phyloP scores from a whole-genome alignment of 305 asterid genomes.

The Vinca major region DNA sequence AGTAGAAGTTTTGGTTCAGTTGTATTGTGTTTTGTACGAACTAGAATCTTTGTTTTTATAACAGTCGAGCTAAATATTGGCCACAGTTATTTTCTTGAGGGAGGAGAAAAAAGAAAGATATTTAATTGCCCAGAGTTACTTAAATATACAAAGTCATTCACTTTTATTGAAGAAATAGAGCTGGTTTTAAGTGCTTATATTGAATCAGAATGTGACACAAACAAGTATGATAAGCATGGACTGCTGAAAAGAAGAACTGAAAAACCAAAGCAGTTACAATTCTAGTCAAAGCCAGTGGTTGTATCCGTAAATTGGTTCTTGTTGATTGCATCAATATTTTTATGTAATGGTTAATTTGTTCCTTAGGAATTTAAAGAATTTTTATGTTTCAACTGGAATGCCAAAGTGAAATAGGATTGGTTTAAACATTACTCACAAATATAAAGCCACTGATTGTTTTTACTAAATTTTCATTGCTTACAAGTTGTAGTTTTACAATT shows the following conservation, averaged over 20 bases:
- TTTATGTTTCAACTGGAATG: not conserved
- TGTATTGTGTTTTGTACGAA: not conserved
- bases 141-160: not conserved
- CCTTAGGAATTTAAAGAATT: too few relatives aligned
- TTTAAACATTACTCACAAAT: not conserved
- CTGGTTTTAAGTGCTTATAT: not conserved
- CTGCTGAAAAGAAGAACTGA: not conserved
- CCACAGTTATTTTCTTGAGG: not conserved
- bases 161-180: slow-evolving; percentile 2
- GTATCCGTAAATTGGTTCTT: not conserved
- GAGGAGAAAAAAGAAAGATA: too few relatives aligned
- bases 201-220: not conserved
- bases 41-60: not conserved
- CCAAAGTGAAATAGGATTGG: not conserved
- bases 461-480: not conserved
- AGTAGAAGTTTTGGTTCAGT: not conserved
- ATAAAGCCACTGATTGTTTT: not conserved
- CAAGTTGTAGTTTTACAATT: not conserved
- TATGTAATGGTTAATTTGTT: too few relatives aligned
- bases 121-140: slow-evolving; percentile 1
- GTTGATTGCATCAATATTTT: too few relatives aligned
- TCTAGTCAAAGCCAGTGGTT: not conserved
- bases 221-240: not conserved
- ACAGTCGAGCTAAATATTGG: not conserved
- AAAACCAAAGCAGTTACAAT: not conserved